These are phyloP conservation scores for Cytospora piceae DNA, from an alignment of 2,329 filamentous ascomycete species.

Conservation along the genomic window DNA sequence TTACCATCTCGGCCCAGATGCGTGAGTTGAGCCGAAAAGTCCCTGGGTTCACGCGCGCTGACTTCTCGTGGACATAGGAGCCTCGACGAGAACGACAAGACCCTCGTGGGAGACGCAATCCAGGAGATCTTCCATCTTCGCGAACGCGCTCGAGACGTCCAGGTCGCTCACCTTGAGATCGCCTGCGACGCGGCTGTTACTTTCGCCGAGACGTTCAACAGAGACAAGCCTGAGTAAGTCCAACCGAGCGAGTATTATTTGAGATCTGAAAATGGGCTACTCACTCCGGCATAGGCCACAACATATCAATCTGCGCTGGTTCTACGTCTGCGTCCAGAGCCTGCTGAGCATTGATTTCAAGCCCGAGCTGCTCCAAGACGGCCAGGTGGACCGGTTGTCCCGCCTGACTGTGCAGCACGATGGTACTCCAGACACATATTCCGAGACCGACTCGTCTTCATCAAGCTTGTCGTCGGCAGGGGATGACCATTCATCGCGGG, in stretches of 20 bases:
- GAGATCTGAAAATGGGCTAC: background rate
- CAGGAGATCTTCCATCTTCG: slow-evolving; percentile 9
- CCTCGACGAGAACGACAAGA: background rate
- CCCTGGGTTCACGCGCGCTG: background rate
- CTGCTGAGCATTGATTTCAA: slow-evolving; percentile 2
- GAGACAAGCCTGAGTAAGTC: background rate
- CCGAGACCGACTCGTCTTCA: background rate
- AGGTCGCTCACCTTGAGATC: slow-evolving; percentile 18
- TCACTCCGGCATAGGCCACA: background rate
- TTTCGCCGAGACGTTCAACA: slow-evolving; percentile 12
- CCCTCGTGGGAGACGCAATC: background rate
- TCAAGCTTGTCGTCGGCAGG: background rate
- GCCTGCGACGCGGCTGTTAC: slow-evolving; percentile 17
- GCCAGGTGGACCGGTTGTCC: background rate
- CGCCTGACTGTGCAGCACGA: background rate
- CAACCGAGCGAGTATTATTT: fast-evolving
- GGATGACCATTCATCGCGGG: background rate
- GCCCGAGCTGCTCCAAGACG: slow-evolving; percentile 5
- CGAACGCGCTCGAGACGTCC: background rate
- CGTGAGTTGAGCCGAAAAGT: background rate
- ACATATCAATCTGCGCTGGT: slow-evolving; percentile 4
- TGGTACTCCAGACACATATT: background rate
- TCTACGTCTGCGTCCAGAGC: slow-evolving; percentile 16
- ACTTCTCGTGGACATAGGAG: background rate
- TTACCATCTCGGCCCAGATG: background rate